Conservation (phyloP, 306 rosid genomes). For the Spatholobus suberectus region DNA sequence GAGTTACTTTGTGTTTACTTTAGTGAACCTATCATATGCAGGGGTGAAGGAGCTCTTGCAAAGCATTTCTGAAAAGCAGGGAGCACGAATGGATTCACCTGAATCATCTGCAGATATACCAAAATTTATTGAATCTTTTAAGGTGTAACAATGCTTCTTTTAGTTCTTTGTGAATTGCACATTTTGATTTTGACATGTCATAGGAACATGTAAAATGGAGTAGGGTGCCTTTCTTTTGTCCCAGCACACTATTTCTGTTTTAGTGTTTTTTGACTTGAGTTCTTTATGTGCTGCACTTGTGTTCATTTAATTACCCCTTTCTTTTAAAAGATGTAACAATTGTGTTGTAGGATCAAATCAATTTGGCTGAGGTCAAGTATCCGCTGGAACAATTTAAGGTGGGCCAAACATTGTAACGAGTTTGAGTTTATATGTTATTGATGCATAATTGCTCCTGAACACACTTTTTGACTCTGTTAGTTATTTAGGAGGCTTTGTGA, state of each 20-base stretch:
- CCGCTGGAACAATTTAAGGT: conserved; percentile 89
- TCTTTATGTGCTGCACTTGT: conserved; percentile 37
- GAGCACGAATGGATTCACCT: conserved; percentile 75
- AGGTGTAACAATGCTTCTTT: conserved; percentile 63
- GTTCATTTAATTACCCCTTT: conserved; percentile 19
- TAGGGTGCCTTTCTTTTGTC: neutral
- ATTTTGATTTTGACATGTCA: conserved; percentile 29
- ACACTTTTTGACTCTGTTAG: conserved; percentile 13
- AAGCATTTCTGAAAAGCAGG: conserved; percentile 91
- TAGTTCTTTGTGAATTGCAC: conserved; percentile 35
- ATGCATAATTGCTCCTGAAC: conserved; percentile 22
- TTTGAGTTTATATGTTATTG: conserved; percentile 34
- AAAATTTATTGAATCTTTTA: conserved; percentile 70
- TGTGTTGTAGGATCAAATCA: conserved; percentile 84
- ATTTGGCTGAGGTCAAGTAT: conserved; percentile 80
- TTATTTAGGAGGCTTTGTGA: conserved; percentile 13
- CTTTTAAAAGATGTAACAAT: conserved; percentile 36
- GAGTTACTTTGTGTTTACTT: conserved; percentile 28
- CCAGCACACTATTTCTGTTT: neutral
- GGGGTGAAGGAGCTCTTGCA: conserved; percentile 93
- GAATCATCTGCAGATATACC: conserved; percentile 88
- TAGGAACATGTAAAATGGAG: neutral
- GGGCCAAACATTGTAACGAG: conserved; percentile 27
- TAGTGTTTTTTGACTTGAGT: neutral
- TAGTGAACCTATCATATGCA: conserved; percentile 44